Evolutionary conservation across 352 stramenopile species (phyloP).

Genomic region (Pythium guiyangense): DNA sequence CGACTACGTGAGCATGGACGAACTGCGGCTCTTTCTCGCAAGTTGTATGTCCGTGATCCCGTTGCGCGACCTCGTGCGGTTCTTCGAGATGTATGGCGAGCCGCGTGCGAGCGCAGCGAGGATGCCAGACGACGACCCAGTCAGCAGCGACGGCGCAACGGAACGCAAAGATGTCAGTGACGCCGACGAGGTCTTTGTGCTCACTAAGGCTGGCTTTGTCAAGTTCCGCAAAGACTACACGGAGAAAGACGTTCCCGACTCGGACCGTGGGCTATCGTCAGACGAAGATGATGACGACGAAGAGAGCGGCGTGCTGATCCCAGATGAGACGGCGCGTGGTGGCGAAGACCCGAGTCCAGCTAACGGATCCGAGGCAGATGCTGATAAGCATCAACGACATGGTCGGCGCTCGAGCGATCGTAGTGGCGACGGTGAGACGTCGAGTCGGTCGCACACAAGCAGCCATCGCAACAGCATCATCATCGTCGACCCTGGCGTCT

Average conservation of each 20-base stretch:
- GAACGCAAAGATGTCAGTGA: not conserved
- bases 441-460: not conserved
- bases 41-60: constrained; percentile 41
- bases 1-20: constrained; percentile 29
- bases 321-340: not conserved
- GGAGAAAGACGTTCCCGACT: constrained; percentile 20
- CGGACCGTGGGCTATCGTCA: constrained; percentile 28
- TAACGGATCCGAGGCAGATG: not conserved
- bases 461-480: constrained; percentile 1
- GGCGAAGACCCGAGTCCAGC: not conserved
- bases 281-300: constrained; percentile 25
- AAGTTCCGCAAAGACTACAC: constrained; percentile 53
- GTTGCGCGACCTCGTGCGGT: constrained; percentile 35
- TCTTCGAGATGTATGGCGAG: constrained; percentile 52
- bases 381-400: not conserved
- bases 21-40: constrained; percentile 40
- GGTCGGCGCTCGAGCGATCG: not conserved
- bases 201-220: constrained; percentile 45
- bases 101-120: constrained; percentile 10
- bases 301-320: constrained; percentile 3
- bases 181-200: constrained; percentile 19
- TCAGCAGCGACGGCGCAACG: not conserved
- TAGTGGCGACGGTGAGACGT: not conserved
- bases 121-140: constrained; percentile 1
- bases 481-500: constrained; percentile 22